phyloP scores from a whole-genome alignment of 768 basidiomycete genomes.

The Trametes sanguinea region DNA sequence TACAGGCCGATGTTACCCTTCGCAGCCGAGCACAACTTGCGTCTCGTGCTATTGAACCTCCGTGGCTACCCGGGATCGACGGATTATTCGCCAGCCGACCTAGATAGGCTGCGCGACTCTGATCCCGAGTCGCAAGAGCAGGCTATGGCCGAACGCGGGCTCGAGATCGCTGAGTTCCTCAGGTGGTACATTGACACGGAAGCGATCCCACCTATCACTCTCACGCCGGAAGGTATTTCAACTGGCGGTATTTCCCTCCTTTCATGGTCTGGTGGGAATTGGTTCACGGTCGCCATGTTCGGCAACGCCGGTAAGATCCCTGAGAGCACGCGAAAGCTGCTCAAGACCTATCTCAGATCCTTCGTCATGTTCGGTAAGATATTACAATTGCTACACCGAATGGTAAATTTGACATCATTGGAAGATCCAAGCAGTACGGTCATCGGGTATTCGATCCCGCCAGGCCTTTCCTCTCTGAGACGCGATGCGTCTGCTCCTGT shows the following conservation, averaged over 20 bases:
- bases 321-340: constrained; percentile 14
- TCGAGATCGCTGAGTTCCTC: constrained; percentile 22
- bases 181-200: constrained; percentile 21
- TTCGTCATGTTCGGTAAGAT: constrained; percentile 24
- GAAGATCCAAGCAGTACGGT: too few species aligned
- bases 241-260: constrained; percentile 13
- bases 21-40: constrained; percentile 24
- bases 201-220: too few species aligned
- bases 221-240: not conserved
- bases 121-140: not conserved
- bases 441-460: constrained; percentile 7
- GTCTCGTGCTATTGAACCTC: constrained; percentile 28
- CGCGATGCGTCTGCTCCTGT: not conserved
- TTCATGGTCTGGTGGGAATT: constrained; percentile 23
- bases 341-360: constrained; percentile 14
- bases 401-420: too few species aligned
- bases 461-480: not conserved
- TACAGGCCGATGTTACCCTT: constrained; percentile 21
- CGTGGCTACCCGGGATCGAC: constrained; percentile 32
- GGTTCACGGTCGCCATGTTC: constrained; percentile 15
- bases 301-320: constrained; percentile 16
- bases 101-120: constrained; percentile 3
- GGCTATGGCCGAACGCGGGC: constrained; percentile 10
- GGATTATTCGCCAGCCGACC: constrained; percentile 22
- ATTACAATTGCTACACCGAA: too few species aligned